Base-by-base conservation (phyloP, 352 stramenopile species). In the Plasmopara muralis region DNA sequence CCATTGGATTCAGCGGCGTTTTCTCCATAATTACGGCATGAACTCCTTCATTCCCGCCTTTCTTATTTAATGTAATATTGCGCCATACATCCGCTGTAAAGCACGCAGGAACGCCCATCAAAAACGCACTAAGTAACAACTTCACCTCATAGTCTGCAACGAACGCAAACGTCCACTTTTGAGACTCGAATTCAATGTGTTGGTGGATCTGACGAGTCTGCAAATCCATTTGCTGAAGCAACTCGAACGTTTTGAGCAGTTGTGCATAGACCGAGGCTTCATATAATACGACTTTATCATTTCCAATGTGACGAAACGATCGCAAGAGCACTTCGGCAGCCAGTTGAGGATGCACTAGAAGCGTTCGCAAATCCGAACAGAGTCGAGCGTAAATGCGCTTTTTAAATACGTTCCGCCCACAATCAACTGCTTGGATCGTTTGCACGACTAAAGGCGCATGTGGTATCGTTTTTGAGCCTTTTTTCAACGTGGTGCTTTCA, bases 111-210 rank as follows among this genome's bases (percentile, higher is more conserved):
- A 89, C 64, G 0, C 76, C 73, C 10, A 68, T 70, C 10, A 87
- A 55, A 50, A 89, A 87, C 15, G 79, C 73, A 33, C 68, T 72
- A 8, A 89, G 62, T 14, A 93, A 55, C n/a, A 90, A 49, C 47
- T 88, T 89, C 31, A 90, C 62, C 45, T 93, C 83, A 38, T 93
- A 90, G 51, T 89, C 79, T 35, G 85, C 74, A 6, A 93, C 78
- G 39, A 93, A 90, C 18, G 83, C 79, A 53, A 80, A 84, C 9
- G 78, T 87, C 83, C 83, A 93, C 53, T 85, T 86, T 53, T 88
- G 70, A 10, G 77, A 89, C 55, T 90, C 83, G 50, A 82, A 93
- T 55, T 93, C 83, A 51, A 93, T 79, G 62, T 93, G 83, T 8
- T 72, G 66, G 14, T 72, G 60, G 12, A 82, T 55, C 18, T 89